Evolutionary conservation across 2,329 filamentous ascomycete species (phyloP).

Genomic region (Madurella fahalii): DNA sequence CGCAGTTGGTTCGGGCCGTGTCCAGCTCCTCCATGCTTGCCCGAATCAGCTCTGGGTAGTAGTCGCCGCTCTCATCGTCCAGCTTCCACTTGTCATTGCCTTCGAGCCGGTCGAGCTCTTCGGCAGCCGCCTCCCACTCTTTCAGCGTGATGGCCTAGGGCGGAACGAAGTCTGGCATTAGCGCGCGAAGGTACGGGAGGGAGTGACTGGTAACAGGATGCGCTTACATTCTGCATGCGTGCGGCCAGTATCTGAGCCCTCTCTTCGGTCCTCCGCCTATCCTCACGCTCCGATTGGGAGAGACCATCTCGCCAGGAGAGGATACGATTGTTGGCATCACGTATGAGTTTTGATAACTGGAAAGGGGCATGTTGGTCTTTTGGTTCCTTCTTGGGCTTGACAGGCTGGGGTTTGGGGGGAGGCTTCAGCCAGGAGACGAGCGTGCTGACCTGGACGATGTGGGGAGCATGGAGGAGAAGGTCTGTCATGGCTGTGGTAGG

Average conservation of each 20-base stretch:
- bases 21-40: constrained; percentile 70
- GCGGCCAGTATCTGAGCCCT: constrained; percentile 59
- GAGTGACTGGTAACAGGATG: background rate
- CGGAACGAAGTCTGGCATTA: background rate
- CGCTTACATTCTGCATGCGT: constrained; percentile 60
- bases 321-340: constrained; percentile 38
- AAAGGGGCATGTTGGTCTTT: constrained; percentile 6
- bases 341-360: constrained; percentile 24
- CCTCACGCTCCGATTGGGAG: constrained; percentile 46
- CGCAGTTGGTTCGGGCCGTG: constrained; percentile 64
- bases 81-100: constrained; percentile 79
- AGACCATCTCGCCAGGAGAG: constrained; percentile 52
- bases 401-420: background rate
- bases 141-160: constrained; percentile 60
- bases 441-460: constrained; percentile 8
- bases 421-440: background rate
- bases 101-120: constrained; percentile 73
- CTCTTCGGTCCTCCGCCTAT: constrained; percentile 47
- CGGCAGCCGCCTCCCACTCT: constrained; percentile 73
- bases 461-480: constrained; percentile 18
- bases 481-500: constrained; percentile 18
- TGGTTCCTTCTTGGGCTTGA: constrained; percentile 8
- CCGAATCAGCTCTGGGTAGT: constrained; percentile 66
- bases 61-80: constrained; percentile 59
- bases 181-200: background rate